Base-by-base conservation (phyloP, 805 yeast species). In the Metschnikowia anglica region DNA sequence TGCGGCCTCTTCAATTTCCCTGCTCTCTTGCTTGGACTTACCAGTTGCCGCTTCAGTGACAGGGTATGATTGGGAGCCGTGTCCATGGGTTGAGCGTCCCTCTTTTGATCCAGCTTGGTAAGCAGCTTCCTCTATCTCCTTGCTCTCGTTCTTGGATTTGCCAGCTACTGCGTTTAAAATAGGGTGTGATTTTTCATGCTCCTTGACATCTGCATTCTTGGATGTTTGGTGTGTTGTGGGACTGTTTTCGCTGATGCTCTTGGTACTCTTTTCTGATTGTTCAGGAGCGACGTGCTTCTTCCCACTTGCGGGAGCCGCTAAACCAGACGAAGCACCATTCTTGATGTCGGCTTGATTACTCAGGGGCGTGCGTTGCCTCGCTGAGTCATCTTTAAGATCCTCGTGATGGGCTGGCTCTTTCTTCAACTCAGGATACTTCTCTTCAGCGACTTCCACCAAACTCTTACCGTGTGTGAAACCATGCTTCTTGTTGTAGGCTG, bases 371-470 rank as follows among this genome's bases (percentile, higher is more conserved):
- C 42, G 32, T 18, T 35, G 42, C 41, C 38, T 34, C 42, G 39
- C 41, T 23, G 27, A 15, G 20, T 15, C 38, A 3, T 30, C 46
- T 9, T 25, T 9, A 12, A 13, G 49, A 4, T 20, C 33, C 9
- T 24, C 46, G 19, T 39, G 31, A 39, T 59, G 62, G 9, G 56
- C 45, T n/a, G 49, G 37, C 12, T 49, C 28, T 7, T 47, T 15
- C 48, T 53, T 48, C 29, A 52, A 48, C 16, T 41, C 47, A 3
- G 56, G 55, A 24, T 46, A 44, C n/a, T 27, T 29, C 15, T 51
- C 61, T 32, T 56, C 64, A 15, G 67, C 68, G 15, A 55, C 52
- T 29, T 63, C 63, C 19, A 63, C 46, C 47, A 63, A 52, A 19
- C 62, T 54, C 33, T 54, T 49, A 23, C 58, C 59, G 37, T 47